Base-by-base conservation (phyloP, 352 stramenopile genomes). In the Elongisporangium undulatum region DNA sequence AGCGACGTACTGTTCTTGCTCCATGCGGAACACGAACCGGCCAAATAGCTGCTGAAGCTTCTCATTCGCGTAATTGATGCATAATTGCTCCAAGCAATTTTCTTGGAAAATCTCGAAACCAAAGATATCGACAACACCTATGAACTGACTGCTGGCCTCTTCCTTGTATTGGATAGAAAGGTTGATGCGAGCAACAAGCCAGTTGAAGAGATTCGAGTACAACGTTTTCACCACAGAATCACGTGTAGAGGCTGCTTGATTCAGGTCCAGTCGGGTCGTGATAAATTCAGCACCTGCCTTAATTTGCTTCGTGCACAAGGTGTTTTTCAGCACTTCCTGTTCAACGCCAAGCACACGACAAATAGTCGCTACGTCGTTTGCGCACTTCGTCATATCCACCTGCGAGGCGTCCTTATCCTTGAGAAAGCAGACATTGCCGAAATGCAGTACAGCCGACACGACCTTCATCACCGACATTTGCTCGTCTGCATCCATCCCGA, bases 171-270 rank as follows among this genome's bases (percentile, higher is more conserved):
- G 72, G 61, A 97, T 95, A 56, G 74, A 97, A 67, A 74, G 71
- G 70, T 98, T 98, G 71, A 98, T 97, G 34, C 85, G 78, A 53
- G 85, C 74, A 10, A 99, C 96, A 26, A 99, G 79, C 93, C 94
- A 99, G 49, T 97, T 87, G 71, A 97, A 97, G 57, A 97, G 59
- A 54, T 92, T 90, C 5, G 84, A 82, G 69, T 97, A 97, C 7
- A 97, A 68, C 8, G 82, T 94, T 62, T 95, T 95, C 21, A 89
- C 86, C 20, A 97, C 71, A 15, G 89, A 90, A 57, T 96, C 89
- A 15, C 89, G 82, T 7, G 87, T 94, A 16, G 76, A 83, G 2
- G 81, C 55, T 0, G 89, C 87, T 38, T 96, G 85, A 17, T 79
- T 68, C 23, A 89, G 69, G 8, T 78, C 69, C 19, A 95, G 58